A percentile compares a stretch with the other conserved stretches of the same genome.
phyloP scores from a whole-genome alignment of 1,284 basidiomycete genomes.

The Trametes sp. region DNA sequence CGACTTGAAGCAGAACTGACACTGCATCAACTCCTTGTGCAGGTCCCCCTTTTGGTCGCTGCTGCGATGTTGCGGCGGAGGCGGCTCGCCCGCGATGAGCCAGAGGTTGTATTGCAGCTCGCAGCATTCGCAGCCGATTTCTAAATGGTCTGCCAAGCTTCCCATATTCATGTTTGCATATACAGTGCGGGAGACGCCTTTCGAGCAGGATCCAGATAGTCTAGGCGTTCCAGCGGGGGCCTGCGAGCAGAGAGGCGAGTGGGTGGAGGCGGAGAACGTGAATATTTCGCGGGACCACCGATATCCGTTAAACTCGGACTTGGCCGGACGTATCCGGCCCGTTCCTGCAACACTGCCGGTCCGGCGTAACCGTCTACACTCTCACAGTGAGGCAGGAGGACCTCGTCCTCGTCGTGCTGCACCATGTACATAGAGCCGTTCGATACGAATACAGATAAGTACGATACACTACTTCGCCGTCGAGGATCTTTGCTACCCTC shows the following conservation, averaged over 20 bases:
- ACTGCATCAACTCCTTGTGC: slow-evolving; percentile 30
- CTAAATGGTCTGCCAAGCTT: slow-evolving; percentile 16
- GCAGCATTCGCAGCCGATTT: slow-evolving; percentile 24
- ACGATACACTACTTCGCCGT: slow-evolving; percentile 5
- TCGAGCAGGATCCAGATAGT: no score
- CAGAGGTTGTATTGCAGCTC: slow-evolving; percentile 23
- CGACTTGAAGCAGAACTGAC: slow-evolving; percentile 33
- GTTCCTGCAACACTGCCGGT: no score
- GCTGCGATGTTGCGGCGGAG: slow-evolving; percentile 19
- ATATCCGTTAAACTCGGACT: no score
- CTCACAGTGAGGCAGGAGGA: no score
- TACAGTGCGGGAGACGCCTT: no score
- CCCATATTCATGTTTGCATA: slow-evolving; percentile 24
- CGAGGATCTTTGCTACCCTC: no score
- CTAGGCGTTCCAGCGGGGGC: background rate
- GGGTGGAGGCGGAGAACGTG: no score
- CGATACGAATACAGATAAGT: slow-evolving; percentile 25
- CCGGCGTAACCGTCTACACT: no score
- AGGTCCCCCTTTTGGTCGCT: slow-evolving; percentile 24
- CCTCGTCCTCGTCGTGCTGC: no score
- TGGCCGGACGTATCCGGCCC: no score
- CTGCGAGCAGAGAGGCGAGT: background rate
- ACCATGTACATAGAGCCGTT: no score
- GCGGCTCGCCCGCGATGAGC: slow-evolving; percentile 20
- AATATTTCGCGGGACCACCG: no score